Base-by-base conservation (phyloP, 148 eudicot species). In the Pharnaceum exiguum region DNA sequence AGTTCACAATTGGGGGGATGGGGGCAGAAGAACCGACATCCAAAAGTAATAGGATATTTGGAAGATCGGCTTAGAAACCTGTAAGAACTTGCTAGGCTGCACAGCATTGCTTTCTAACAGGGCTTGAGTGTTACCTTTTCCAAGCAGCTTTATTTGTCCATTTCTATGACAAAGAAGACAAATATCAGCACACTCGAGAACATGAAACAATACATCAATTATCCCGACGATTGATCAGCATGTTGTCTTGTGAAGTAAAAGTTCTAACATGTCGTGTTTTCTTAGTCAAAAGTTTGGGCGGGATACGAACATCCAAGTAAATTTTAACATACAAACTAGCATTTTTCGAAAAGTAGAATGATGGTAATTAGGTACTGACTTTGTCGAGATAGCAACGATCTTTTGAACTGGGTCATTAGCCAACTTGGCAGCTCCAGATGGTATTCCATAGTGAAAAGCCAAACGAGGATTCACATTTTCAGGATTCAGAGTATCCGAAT, bases 371-470 rank as follows among this genome's bases (percentile, higher is more conserved):
- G 40, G 38, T 46, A 60, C 85, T 65, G 70, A 93, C 99, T 61
- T 82, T 38, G 96, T 86, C 22, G 95, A 75, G 28, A 93, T 67
- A 26, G 96, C 99, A 55, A 93, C 79, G 59, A 88, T 89, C 73
- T 76, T 82, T 51, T 89, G 96, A 68, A 73, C 59, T 47, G 95
- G 77, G 58, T 93, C 87, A 67, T 83, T 79, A 33, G 95, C 95
- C 48, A 83, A 45, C 60, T 65, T 64, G 35, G 68, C 26, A 50
- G 89, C 73, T 42, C 80, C 84, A 57, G 81, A 67, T 38, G 96
- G 99, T 30, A 93, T 54, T 64, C 99, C 99, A 73, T 89, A 78
- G 54, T 89, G 96, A 68, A 85, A 93, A 74, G 78, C 73, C 49
- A 83, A 57, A 27, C 58, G 77, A 33, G 95, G 95, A 51, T 76